Evolutionary conservation across 2,329 filamentous ascomycete species (phyloP).

Genomic region (Hirsutella minnesotensis): DNA sequence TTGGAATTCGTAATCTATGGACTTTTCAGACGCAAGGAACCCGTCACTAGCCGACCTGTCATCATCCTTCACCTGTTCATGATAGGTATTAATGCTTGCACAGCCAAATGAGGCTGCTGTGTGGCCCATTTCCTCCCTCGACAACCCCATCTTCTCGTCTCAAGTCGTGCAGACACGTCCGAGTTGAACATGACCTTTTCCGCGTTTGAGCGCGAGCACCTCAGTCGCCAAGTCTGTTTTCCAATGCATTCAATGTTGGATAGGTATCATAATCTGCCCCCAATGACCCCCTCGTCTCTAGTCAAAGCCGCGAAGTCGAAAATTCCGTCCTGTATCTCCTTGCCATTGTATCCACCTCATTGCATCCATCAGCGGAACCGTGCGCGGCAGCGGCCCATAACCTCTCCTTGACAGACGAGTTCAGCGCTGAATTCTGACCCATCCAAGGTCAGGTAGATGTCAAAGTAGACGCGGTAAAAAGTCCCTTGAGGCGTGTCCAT

Average conservation of each 20-base stretch:
- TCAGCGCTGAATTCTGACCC: conserved; percentile 97
- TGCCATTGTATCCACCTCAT: too few relatives aligned
- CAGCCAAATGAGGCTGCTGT: too few relatives aligned
- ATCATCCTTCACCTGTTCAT: too few relatives aligned
- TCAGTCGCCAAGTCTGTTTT: background rate
- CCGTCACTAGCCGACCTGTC: too few relatives aligned
- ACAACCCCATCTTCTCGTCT: too few relatives aligned
- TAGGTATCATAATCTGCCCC: conserved; percentile 2
- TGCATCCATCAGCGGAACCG: conserved; percentile 53
- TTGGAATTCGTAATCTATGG: too few relatives aligned
- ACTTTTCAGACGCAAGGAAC: too few relatives aligned
- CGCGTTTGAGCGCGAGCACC: background rate
- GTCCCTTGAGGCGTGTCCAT: conserved; percentile 98
- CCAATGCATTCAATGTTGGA: background rate
- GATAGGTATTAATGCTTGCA: too few relatives aligned
- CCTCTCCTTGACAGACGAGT: conserved; percentile 96
- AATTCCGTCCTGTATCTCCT: background rate
- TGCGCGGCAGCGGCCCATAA: conserved; percentile 93
- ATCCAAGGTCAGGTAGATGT: conserved; percentile 85
- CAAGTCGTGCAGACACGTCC: background rate
- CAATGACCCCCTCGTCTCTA: conserved; percentile 1
- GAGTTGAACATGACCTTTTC: background rate
- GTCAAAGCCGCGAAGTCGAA: conserved; percentile 1
- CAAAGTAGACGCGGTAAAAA: conserved; percentile 76
- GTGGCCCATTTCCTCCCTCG: too few relatives aligned